Conservation (phyloP, 495 filamentous ascomycete genomes). For the Aspergillus diversus region DNA sequence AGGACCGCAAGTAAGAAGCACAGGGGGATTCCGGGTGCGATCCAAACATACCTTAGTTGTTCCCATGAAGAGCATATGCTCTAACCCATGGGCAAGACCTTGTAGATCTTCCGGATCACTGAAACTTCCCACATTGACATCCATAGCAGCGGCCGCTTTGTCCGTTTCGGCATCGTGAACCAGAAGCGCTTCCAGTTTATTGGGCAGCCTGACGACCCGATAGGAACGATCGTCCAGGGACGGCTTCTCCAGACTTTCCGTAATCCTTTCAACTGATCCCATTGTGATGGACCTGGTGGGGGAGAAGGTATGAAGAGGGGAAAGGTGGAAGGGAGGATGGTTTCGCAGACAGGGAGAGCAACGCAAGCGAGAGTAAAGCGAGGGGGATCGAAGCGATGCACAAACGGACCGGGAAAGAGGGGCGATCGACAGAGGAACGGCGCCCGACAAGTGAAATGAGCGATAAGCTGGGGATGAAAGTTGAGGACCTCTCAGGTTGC, state of each 20-base stretch:
- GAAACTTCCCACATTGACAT: slow-evolving; percentile 95
- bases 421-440: slow-evolving; percentile 25
- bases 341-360: slow-evolving; percentile 11
- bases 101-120: slow-evolving; percentile 89
- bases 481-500: slow-evolving; percentile 35
- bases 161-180: slow-evolving; percentile 96
- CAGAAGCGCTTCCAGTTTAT: slow-evolving; percentile 89
- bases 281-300: slow-evolving; percentile 32
- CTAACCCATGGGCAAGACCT: slow-evolving; percentile 90
- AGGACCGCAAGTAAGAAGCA: background rate
- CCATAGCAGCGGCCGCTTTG: slow-evolving; percentile 93
- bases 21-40: background rate
- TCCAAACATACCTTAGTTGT: slow-evolving; percentile 76
- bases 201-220: slow-evolving; percentile 80
- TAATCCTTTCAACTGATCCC: slow-evolving; percentile 65
- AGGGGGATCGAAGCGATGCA: slow-evolving; percentile 23
- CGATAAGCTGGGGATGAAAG: slow-evolving; percentile 29
- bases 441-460: slow-evolving; percentile 21
- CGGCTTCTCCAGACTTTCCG: slow-evolving; percentile 83
- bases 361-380: slow-evolving; percentile 14
- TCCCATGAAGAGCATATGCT: slow-evolving; percentile 97
- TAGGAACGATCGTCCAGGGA: slow-evolving; percentile 88
- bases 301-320: slow-evolving; percentile 25
- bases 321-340: slow-evolving; percentile 18
- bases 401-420: slow-evolving; percentile 21